These are phyloP conservation scores for Daedaleopsis sinensis DNA, from an alignment of 768 basidiomycete genomes.

Conservation along the genomic window DNA sequence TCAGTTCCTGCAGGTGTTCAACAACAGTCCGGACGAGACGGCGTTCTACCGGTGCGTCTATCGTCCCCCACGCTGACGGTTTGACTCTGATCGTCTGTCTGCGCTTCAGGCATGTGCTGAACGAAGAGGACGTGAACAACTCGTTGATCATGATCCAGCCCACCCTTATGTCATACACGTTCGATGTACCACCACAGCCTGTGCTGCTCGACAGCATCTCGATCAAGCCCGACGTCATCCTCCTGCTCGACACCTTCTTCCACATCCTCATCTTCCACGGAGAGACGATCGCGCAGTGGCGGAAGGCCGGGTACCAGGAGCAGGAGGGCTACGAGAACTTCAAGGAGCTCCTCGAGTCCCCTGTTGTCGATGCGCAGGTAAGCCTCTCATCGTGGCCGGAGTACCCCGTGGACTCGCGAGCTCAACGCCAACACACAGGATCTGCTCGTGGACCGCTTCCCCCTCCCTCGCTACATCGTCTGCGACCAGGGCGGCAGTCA, in stretches of 20 bases:
- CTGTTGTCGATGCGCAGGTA: conserved; percentile 88
- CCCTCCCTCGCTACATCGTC: conserved; percentile 96
- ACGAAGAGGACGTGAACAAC: conserved; percentile 98
- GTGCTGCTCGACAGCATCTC: conserved; percentile 97
- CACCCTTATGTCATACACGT: conserved; percentile 97
- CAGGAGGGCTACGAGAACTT: conserved; percentile 99
- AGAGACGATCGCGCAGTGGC: conserved; percentile 95
- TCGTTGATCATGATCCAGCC: conserved; percentile 99
- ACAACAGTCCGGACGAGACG: conserved; percentile 99
- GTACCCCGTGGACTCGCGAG: not conserved
- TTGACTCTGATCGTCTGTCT: not conserved
- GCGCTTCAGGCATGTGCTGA: conserved; percentile 77
- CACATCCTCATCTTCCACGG: conserved; percentile 99
- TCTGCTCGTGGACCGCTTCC: conserved; percentile 92
- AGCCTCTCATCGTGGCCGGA: conserved; percentile 13
- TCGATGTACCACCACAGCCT: conserved; percentile 89
- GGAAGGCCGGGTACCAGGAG: conserved; percentile 97
- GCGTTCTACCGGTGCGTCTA: conserved; percentile 87
- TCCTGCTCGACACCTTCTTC: conserved; percentile 99
- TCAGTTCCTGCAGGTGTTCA: conserved; percentile 99
- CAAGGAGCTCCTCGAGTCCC: conserved; percentile 87
- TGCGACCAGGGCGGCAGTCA: conserved; percentile 98
- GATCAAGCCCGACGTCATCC: conserved; percentile 95
- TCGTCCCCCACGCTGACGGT: not conserved
- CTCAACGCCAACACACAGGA: conserved; percentile 52